phyloP scores from a whole-genome alignment of 2,329 filamentous ascomycete genomes.

The Magnaporthales sp. region DNA sequence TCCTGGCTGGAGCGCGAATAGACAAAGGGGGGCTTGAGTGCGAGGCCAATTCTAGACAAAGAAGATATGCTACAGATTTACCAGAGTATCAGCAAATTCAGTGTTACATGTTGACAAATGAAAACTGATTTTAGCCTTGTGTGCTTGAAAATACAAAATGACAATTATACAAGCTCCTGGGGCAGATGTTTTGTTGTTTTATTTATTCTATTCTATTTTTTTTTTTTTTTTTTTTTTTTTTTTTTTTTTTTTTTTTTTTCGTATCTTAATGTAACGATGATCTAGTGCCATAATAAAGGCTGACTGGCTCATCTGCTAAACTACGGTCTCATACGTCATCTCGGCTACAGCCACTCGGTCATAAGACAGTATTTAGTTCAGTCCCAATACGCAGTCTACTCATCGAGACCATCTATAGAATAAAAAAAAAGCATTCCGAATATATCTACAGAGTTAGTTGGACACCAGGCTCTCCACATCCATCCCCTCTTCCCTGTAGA shows the following conservation, averaged over 20 bases:
- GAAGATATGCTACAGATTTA: not conserved
- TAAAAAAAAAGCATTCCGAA: no score
- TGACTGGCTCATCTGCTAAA: no score
- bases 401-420: not conserved
- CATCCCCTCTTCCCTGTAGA: constrained; percentile 32
- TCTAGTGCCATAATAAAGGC: no score
- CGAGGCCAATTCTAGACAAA: not conserved
- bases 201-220: no score
- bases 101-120: no score
- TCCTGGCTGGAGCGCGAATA: not conserved
- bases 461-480: constrained; percentile 30
- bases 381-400: not conserved
- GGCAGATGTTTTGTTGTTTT: no score
- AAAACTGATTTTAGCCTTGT: no score
- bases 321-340: not conserved
- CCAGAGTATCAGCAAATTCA: not conserved
- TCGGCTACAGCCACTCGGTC: not conserved
- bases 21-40: not conserved
- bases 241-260: no score
- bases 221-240: no score
- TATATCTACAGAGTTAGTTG: not conserved
- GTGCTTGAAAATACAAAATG: no score
- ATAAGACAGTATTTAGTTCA: not conserved
- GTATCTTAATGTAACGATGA: no score
- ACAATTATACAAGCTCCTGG: no score